Evolutionary conservation across 108 stramenopile genomes (phyloP).

Genomic region (Nitzschia sp.): DNA sequence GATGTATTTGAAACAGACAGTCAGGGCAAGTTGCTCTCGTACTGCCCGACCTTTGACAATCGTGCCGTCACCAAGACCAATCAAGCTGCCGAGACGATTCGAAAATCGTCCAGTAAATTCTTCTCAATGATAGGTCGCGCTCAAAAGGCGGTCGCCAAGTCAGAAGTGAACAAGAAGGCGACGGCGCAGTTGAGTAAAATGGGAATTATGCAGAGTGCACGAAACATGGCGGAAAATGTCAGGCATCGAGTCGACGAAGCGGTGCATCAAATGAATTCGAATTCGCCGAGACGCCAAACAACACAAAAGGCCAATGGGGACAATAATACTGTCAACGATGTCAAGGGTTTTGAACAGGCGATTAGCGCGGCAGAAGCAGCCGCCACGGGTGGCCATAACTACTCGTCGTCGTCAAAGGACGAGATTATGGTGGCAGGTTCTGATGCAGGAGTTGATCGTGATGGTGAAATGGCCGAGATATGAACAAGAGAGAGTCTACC

Average conservation of each 20-base stretch:
- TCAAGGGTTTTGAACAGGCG: conserved; percentile 39
- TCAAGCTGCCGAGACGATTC: conserved; percentile 62
- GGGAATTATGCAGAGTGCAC: conserved; percentile 44
- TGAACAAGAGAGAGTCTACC: not conserved
- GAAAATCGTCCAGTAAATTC: conserved; percentile 67
- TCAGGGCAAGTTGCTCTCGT: conserved; percentile 75
- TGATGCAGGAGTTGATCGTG: conserved; percentile 2
- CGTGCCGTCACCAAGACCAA: conserved; percentile 77
- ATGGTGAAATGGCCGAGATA: conserved; percentile 11
- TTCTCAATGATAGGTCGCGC: conserved; percentile 60
- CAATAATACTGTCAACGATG: conserved; percentile 26
- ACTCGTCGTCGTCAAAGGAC: too few relatives aligned
- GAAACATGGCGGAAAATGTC: conserved; percentile 41
- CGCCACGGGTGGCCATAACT: conserved; percentile 13
- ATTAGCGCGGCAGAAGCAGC: conserved; percentile 36
- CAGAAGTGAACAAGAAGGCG: conserved; percentile 56
- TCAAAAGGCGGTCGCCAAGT: conserved; percentile 58
- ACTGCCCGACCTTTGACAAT: conserved; percentile 92
- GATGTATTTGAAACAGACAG: conserved; percentile 91
- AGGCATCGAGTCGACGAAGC: conserved; percentile 53
- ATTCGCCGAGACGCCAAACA: conserved; percentile 7
- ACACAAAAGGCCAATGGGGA: not conserved
- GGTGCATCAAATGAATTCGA: conserved; percentile 36
- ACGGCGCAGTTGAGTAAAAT: conserved; percentile 33
- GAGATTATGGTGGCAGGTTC: conserved; percentile 5